Percentiles rank a stretch among this genome's conserved stretches.
Conservation (phyloP, 2,329 filamentous ascomycete species). For the Ceratocystiopsis sp. region DNA sequence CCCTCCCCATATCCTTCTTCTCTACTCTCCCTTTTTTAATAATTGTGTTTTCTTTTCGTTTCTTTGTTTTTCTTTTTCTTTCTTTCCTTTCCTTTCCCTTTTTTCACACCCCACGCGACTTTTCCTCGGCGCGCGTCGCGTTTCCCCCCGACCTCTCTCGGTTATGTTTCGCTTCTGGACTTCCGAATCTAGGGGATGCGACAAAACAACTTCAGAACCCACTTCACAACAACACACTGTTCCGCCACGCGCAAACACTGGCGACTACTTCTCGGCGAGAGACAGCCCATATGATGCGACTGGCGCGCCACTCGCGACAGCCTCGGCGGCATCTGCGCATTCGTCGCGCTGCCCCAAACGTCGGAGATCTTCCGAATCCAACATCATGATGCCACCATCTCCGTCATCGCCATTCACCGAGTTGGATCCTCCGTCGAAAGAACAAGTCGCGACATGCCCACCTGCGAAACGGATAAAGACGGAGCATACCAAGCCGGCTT, state of each 20-base stretch:
- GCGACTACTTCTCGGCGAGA: slow-evolving; percentile 14
- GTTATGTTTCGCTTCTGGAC: slow-evolving; percentile 48
- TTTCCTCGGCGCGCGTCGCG: slow-evolving; percentile 3
- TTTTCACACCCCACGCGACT: not conserved
- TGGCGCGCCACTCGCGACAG: not conserved
- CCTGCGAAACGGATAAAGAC: slow-evolving; percentile 13
- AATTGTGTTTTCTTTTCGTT: not conserved
- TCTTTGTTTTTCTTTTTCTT: not conserved
- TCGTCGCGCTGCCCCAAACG: slow-evolving; percentile 7
- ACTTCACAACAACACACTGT: slow-evolving; percentile 16
- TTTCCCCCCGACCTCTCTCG: slow-evolving; percentile 16
- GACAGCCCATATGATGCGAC: not conserved
- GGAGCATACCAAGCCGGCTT: slow-evolving; percentile 16
- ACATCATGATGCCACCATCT: slow-evolving; percentile 4
- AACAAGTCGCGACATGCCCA: not conserved
- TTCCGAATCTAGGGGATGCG: slow-evolving; percentile 39
- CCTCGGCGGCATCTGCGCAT: not conserved
- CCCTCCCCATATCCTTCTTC: not conserved
- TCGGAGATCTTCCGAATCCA: slow-evolving; percentile 3
- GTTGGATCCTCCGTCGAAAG: not conserved
- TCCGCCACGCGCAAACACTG: too few species aligned
- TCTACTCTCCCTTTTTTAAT: not conserved
- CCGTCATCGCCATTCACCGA: slow-evolving; percentile 4
- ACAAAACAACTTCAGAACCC: slow-evolving; percentile 26
- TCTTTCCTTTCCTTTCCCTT: slow-evolving; percentile 1